Base-by-base conservation (phyloP, 345 rosid species). In the Rhodamnia argentea region DNA sequence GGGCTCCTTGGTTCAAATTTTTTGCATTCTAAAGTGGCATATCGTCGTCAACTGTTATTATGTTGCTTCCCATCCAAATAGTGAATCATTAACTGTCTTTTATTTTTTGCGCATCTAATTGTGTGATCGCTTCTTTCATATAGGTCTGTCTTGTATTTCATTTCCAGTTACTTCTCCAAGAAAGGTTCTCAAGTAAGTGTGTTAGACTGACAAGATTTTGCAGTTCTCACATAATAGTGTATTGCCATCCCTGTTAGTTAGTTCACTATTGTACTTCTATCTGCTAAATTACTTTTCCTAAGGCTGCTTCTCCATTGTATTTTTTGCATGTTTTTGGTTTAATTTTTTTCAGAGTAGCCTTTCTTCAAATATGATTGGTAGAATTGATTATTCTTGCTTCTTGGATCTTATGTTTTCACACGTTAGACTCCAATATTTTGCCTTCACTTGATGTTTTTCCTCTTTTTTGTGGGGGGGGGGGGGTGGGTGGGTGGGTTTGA, bases 111-210 rank as follows among this genome's bases (percentile, higher is more conserved):
- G 6, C 47, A 70, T 11, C 76, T 53, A 52, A 82, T 54, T 51
- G 37, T 82, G 54, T 52, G 42, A 52, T 52, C 52, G 57, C 58
- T 50, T 52, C 40, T 47, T 27, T 82, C 84, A 51, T 82, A 52
- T 27, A 47, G 99, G 96, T 91, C 96, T 87, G 90, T 91, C 88
- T 88, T 97, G 91, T 97, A 92, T 92, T 95, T 97, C 94, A 91
- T 93, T 84, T 93, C 92, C 26, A 89, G 95, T 86, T 97, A 94
- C 90, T 95, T 94, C 92, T 93, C 98, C 83, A 91, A 91, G 84
- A 95, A 92, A 90, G 95, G 94, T 86, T 94, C 96, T 89, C 98
- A 97, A 89, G 98, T 93, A 92, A 94, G 94, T 93, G 52, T 75
- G 75, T 88, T 87, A 47, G 22, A n/a, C 56, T 85, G 74, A 52